phyloP scores from a whole-genome alignment of 805 yeast genomes.

The Isabelozyma rhagii region DNA sequence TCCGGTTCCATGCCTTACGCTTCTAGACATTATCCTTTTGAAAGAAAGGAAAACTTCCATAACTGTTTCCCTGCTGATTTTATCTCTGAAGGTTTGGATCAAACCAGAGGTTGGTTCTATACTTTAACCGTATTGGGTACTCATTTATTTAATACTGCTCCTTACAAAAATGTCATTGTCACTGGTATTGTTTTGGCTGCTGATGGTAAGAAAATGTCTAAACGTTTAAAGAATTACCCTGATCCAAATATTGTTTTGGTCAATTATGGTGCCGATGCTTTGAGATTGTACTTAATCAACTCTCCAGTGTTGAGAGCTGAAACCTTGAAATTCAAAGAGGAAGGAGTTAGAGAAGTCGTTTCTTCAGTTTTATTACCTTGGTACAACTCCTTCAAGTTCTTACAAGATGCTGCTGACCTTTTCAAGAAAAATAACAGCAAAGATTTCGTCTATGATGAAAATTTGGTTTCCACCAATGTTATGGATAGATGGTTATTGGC shows the following conservation, averaged over 20 bases:
- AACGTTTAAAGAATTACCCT: slow-evolving; percentile 96
- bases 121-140: slow-evolving; percentile 94
- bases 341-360: slow-evolving; percentile 97
- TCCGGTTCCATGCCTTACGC: slow-evolving; percentile 99
- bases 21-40: slow-evolving; percentile 95
- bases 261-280: slow-evolving; percentile 96
- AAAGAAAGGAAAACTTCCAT: slow-evolving; percentile 66
- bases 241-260: slow-evolving; percentile 82
- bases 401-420: slow-evolving; percentile 88
- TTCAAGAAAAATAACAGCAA: slow-evolving; percentile 70
- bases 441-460: slow-evolving; percentile 71
- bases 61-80: slow-evolving; percentile 93
- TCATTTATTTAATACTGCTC: slow-evolving; percentile 87
- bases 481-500: slow-evolving; percentile 98
- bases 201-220: slow-evolving; percentile 99
- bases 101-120: slow-evolving; percentile 99
- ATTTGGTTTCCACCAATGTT: slow-evolving; percentile 69
- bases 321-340: slow-evolving; percentile 94
- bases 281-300: slow-evolving; percentile 91
- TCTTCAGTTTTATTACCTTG: slow-evolving; percentile 95
- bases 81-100: slow-evolving; percentile 98
- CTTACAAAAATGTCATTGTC: slow-evolving; percentile 93
- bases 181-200: slow-evolving; percentile 95
- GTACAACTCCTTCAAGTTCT: slow-evolving; percentile 97
- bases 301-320: slow-evolving; percentile 98